Evolutionary conservation across 164 flowering plant species (phyloP).

Genomic region (Berberis thunbergii): DNA sequence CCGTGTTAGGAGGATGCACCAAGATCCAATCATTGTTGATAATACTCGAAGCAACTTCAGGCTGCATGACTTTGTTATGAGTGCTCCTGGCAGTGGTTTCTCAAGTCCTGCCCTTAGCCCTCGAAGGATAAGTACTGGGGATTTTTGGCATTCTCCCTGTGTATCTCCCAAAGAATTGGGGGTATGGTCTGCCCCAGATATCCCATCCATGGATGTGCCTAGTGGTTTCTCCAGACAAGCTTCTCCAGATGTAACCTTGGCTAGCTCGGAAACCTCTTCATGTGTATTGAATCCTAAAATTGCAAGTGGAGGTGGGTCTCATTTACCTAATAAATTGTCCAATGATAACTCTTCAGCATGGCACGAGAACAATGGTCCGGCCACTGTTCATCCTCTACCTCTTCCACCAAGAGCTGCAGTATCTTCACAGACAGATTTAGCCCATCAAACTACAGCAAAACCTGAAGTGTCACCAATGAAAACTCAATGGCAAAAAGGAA

Average conservation of each 20-base stretch:
- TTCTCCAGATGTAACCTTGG: slow-evolving; percentile 23
- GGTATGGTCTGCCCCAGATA: slow-evolving; percentile 62
- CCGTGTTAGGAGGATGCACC: slow-evolving; percentile 18
- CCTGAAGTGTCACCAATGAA: slow-evolving; percentile 34
- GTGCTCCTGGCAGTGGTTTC: slow-evolving; percentile 58
- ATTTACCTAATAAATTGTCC: slow-evolving; percentile 29
- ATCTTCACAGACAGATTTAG: slow-evolving; percentile 25
- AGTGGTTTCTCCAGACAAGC: slow-evolving; percentile 26
- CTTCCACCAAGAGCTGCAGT: slow-evolving; percentile 64
- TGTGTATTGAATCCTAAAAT: slow-evolving; percentile 20
- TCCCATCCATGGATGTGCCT: slow-evolving; percentile 23
- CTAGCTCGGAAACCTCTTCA: slow-evolving; percentile 44
- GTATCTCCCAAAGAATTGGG: slow-evolving; percentile 24
- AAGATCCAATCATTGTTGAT: slow-evolving; percentile 12
- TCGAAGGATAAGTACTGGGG: slow-evolving; percentile 24
- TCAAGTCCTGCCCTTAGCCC: slow-evolving; percentile 64
- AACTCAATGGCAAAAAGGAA: slow-evolving; percentile 77
- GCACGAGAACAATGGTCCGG: slow-evolving; percentile 29
- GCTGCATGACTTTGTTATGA: slow-evolving; percentile 30
- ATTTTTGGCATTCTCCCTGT: slow-evolving; percentile 19
- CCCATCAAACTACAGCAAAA: slow-evolving; percentile 27
- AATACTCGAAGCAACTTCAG: slow-evolving; percentile 14
- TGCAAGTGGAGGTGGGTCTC: slow-evolving; percentile 40
- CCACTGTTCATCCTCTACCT: slow-evolving; percentile 70
- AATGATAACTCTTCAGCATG: slow-evolving; percentile 22